phyloP scores from a whole-genome alignment of 2,329 filamentous ascomycete genomes.

The Lecanosticta acicola region DNA sequence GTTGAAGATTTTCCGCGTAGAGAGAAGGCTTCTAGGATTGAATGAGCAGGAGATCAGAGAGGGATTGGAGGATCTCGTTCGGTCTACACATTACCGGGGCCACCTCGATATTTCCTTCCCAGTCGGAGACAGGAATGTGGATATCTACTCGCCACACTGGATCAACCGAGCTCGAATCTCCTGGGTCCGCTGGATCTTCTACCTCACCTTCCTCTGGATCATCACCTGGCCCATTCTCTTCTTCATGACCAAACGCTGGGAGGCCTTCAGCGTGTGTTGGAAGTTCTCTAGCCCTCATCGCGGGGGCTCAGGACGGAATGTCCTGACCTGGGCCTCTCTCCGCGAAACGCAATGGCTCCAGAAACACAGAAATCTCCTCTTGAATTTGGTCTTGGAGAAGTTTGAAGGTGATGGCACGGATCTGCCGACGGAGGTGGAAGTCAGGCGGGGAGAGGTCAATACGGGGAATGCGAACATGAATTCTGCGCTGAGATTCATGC shows the following conservation, averaged over 20 bases:
- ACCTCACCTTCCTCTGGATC: slow-evolving; percentile 62
- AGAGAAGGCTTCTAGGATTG: slow-evolving; percentile 52
- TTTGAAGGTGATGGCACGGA: slow-evolving; percentile 42
- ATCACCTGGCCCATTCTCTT: slow-evolving; percentile 66
- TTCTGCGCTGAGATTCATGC: slow-evolving; percentile 23
- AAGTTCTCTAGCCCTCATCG: slow-evolving; percentile 39
- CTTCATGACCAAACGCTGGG: slow-evolving; percentile 61
- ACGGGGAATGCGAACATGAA: slow-evolving; percentile 22
- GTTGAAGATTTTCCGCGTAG: slow-evolving; percentile 49
- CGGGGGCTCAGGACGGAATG: slow-evolving; percentile 2
- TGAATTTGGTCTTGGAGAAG: slow-evolving; percentile 54
- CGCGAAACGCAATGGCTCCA: slow-evolving; percentile 55
- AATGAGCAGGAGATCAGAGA: slow-evolving; percentile 51
- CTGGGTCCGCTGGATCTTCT: slow-evolving; percentile 62
- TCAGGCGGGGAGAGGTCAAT: slow-evolving; percentile 8
- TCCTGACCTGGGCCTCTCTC: slow-evolving; percentile 46
- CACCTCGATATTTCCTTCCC: slow-evolving; percentile 56
- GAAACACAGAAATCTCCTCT: slow-evolving; percentile 57
- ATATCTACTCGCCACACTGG: slow-evolving; percentile 58
- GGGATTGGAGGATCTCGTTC: slow-evolving; percentile 53
- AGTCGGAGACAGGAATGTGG: slow-evolving; percentile 50
- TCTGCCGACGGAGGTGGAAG: slow-evolving; percentile 39
- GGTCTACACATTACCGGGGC: slow-evolving; percentile 63
- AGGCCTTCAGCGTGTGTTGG: slow-evolving; percentile 63
- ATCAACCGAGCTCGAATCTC: slow-evolving; percentile 62